Conservation (phyloP, 306 rosid species). For the Fragaria iinumae region DNA sequence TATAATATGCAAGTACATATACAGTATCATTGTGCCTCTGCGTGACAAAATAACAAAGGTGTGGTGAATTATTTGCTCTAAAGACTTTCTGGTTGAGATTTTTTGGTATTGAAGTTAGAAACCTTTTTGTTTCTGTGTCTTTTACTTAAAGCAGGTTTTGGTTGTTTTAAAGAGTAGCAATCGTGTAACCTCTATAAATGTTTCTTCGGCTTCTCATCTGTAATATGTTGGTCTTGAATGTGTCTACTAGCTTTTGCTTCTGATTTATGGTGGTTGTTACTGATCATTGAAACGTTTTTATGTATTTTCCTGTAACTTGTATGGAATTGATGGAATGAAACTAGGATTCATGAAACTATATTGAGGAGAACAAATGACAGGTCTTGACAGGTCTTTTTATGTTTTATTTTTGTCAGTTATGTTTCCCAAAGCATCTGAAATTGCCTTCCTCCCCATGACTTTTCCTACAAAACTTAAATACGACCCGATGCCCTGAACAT, state of each 20-base stretch:
- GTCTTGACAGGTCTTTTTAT: not conserved
- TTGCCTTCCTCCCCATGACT: no score
- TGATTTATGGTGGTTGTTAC: not conserved
- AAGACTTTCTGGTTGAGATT: slow-evolving; percentile 12
- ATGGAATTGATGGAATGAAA: not conserved
- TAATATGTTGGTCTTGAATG: not conserved
- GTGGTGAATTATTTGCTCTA: not conserved
- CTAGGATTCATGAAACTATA: not conserved
- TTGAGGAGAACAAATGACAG: not conserved
- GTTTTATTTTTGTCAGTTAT: no score
- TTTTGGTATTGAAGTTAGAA: slow-evolving; percentile 2
- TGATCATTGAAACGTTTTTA: not conserved
- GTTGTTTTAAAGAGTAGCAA: not conserved
- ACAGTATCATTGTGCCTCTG: slow-evolving; percentile 13
- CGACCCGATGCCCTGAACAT: no score
- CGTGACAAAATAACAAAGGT: slow-evolving; percentile 8
- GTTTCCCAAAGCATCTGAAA: no score
- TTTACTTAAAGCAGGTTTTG: not conserved
- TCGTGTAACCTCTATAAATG: not conserved
- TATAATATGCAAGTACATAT: slow-evolving; percentile 32
- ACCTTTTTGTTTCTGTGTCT: not conserved
- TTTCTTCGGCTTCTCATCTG: not conserved
- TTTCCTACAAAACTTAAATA: no score
- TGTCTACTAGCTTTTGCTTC: not conserved
- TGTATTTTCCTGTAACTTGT: not conserved